Evolutionary conservation across 371 early-diverging fungal genomes (phyloP).

Genomic region (Mucor plumbeus): DNA sequence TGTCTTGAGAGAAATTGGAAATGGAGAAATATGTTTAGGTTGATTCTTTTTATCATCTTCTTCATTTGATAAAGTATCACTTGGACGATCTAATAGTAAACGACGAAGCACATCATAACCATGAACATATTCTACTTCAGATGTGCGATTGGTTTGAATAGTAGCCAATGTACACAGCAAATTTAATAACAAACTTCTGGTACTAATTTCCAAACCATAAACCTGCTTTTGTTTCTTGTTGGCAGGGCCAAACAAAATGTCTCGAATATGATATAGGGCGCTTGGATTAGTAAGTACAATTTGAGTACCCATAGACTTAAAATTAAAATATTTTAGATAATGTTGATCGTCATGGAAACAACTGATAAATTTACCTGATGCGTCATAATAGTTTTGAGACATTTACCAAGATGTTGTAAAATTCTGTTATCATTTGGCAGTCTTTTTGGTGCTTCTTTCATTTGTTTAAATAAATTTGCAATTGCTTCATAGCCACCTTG

Average conservation of each 20-base stretch:
- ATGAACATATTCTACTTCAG: slow-evolving; percentile 38
- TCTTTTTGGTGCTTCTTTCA: slow-evolving; percentile 49
- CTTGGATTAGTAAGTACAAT: slow-evolving; percentile 43
- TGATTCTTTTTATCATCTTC: slow-evolving; percentile 28
- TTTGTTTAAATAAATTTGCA: slow-evolving; percentile 44
- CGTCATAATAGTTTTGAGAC: slow-evolving; percentile 54
- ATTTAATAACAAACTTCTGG: slow-evolving; percentile 41
- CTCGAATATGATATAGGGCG: slow-evolving; percentile 48
- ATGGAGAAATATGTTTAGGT: slow-evolving; percentile 30
- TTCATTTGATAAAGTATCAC: slow-evolving; percentile 23
- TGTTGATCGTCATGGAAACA: too few species aligned
- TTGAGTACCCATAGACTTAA: slow-evolving; percentile 38
- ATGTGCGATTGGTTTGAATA: slow-evolving; percentile 38
- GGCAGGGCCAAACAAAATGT: slow-evolving; percentile 50
- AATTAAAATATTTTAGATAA: neutral
- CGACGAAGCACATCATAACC: slow-evolving; percentile 56
- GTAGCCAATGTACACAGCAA: slow-evolving; percentile 52
- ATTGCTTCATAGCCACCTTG: slow-evolving; percentile 52
- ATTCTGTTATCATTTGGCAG: slow-evolving; percentile 42
- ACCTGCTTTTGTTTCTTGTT: slow-evolving; percentile 47
- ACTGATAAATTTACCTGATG: slow-evolving; percentile 37
- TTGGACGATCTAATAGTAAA: slow-evolving; percentile 41
- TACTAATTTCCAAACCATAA: slow-evolving; percentile 44
- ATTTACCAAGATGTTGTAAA: slow-evolving; percentile 48
- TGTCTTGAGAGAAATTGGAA: slow-evolving; percentile 51